Evolutionary conservation across 495 filamentous ascomycete genomes (phyloP), one percentile per base, ranked within the genome.

Genomic region (Neurospora tetrasperma): DNA sequence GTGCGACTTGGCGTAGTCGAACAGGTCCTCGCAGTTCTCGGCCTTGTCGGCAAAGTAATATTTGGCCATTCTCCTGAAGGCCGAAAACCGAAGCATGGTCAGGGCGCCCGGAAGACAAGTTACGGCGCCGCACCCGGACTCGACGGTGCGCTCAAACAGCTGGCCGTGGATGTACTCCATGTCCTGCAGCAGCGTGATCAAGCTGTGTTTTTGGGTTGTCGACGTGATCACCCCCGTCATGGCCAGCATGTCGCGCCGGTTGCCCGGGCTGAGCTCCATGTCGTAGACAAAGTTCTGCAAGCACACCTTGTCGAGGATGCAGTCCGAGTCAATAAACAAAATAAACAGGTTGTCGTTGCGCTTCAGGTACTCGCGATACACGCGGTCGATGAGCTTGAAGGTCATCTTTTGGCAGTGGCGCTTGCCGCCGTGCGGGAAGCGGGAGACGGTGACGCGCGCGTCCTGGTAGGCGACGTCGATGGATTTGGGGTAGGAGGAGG

Each of bases 91-190:
- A 23, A 99, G 83, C 82, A 98, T 97, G 5, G 96, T 99, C 70
- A 99, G 84, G 16, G 96, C 96, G 5, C 96, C 96, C 6, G 96
- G 96, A 44, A 99, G 87, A 82, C 96, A 99, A 18, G 95, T 98
- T 46, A 99, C 95, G 5, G 96, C 89, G 41, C 96, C 96, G 77
- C 96, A 98, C 69, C 91, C 93, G 18, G 96, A 98, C 80, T 99
- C 96, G 3, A 99, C 95, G 0, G 95, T 96, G 35, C 96, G 91
- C 81, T 99, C 96, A 78, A 98, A 98, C 16, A 99, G 89, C 80
- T 99, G 96, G 6, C 96, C 96, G 80, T 99, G 96, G 68, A 98
- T 91, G 76, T 99, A 99, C 82, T 99, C 96, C 90, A 99, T 96
- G 75, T 99, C 96, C 79, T 99, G 96, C 2, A 99, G 86, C 8